Evolutionary conservation across 495 filamentous ascomycete species (phyloP), one percentile per base, ranked within the genome.

Genomic region (Apodospora peruviana): DNA sequence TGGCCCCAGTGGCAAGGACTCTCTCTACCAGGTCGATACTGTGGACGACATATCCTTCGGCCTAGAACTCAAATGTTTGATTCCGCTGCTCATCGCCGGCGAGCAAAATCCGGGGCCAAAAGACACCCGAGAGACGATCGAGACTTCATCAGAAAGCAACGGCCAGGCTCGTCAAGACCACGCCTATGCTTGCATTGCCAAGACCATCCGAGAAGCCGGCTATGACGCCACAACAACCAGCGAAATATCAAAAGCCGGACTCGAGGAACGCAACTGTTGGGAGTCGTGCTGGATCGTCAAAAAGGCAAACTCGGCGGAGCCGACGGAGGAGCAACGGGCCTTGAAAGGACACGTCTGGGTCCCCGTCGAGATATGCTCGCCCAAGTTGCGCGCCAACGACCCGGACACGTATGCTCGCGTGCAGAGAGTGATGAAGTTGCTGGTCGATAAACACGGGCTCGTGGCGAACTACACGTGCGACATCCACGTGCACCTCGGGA

Each of bases 271-370:
- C 18, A 40, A 60, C 11, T 58, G 52, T 22, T 66, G 63, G 63
- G 38, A 38, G 17, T 54, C 61, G 14, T 36, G 47, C 35, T 66
- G 63, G 63, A 61, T 66, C 10, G 61, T 66, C 18, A 66, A 66
- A 41, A 62, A 58, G 38, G 61, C 63, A 2, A 59, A 62, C 43
- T 66, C 63, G 25, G 61, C 54, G 3, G 52, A 51, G 37, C 56
- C 58, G 4, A 17, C 45, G 19, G 46, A 45, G 5, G 49, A 49
- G n/a, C 55, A 64, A 40, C 38, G 22, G 40, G 9, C 27, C 2
- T 24, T 39, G 16, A 5, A 43, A 20, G 52, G 52, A 22, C 59
- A 64, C 16, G 18, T 48, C 10, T 64, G 61, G 61, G 59, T 62
- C 9, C 40, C 63, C 8, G 53, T 60, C 32, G 63, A 66, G 42